Evolutionary conservation across 2,329 filamentous ascomycete species (phyloP).

Genomic region (Lecanoromycetidae sp.): DNA sequence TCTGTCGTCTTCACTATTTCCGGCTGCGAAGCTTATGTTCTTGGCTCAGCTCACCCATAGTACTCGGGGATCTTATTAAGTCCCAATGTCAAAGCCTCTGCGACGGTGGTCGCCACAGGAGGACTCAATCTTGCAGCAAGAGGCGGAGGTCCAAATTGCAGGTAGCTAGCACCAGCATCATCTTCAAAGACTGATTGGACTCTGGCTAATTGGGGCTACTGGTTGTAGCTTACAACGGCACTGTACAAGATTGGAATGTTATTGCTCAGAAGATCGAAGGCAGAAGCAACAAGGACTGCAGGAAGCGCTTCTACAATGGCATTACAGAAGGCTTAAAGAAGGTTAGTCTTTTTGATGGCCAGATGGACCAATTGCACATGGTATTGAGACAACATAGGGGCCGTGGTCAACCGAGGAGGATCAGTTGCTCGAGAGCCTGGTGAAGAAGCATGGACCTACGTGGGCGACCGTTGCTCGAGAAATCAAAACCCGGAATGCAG

Average conservation of each 20-base stretch:
- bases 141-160: neutral
- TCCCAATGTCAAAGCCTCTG: constrained; percentile 7
- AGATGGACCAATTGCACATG: neutral
- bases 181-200: neutral
- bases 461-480: neutral
- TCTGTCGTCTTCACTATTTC: no score
- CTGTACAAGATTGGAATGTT: constrained; percentile 6
- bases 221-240: neutral
- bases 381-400: neutral
- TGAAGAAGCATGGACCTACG: neutral
- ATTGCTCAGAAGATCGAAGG: constrained; percentile 5
- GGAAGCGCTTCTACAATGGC: constrained; percentile 9
- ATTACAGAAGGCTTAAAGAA: constrained; percentile 8
- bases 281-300: constrained; percentile 11
- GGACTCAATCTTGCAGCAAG: constrained; percentile 4
- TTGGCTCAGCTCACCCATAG: no score
- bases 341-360: neutral
- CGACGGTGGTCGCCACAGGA: constrained; percentile 5
- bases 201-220: neutral
- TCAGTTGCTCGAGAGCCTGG: neutral
- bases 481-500: constrained; percentile 5
- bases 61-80: no score
- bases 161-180: neutral
- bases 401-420: constrained; percentile 3
- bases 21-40: no score